Conservation (phyloP, 2,329 filamentous ascomycete genomes). For the Ceratocystiopsis minuta region DNA sequence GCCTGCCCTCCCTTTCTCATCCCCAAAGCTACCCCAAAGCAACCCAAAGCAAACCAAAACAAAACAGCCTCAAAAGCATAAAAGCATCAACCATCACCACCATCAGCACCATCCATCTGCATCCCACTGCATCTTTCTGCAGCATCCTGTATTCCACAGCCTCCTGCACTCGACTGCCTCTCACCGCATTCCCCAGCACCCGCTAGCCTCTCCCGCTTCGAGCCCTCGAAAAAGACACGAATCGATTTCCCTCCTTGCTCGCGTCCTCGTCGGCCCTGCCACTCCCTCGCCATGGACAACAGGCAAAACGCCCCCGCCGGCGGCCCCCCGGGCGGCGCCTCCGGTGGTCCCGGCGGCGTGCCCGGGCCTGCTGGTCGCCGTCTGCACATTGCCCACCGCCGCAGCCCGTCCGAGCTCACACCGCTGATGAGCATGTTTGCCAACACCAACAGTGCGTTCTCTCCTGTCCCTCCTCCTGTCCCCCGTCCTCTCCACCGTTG, state of each 20-base stretch:
- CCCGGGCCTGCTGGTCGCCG: constrained; percentile 68
- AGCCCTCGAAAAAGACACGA: too few relatives aligned
- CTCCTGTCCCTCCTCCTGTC: background rate
- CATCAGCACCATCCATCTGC: too few relatives aligned
- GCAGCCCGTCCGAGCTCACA: constrained; percentile 92
- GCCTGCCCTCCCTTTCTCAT: too few relatives aligned
- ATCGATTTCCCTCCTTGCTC: background rate
- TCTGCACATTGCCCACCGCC: constrained; percentile 90
- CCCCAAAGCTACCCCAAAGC: too few relatives aligned
- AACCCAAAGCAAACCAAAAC: too few relatives aligned
- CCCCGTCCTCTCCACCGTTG: background rate
- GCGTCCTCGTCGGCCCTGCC: background rate
- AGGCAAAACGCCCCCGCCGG: constrained; percentile 36
- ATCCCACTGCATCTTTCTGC: too few relatives aligned
- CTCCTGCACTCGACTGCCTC: too few relatives aligned
- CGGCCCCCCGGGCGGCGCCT: constrained; percentile 1
- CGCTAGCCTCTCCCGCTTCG: too few relatives aligned
- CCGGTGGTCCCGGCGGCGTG: constrained; percentile 19
- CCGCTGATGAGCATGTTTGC: constrained; percentile 88
- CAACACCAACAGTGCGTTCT: constrained; percentile 37
- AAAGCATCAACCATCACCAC: too few relatives aligned
- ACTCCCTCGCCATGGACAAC: constrained; percentile 41
- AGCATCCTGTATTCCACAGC: too few relatives aligned
- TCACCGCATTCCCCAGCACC: too few relatives aligned
- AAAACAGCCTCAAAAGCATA: too few relatives aligned